These are phyloP conservation scores for Talaromyces proteolyticus DNA, from an alignment of 495 filamentous ascomycete species.

Conservation along the genomic window DNA sequence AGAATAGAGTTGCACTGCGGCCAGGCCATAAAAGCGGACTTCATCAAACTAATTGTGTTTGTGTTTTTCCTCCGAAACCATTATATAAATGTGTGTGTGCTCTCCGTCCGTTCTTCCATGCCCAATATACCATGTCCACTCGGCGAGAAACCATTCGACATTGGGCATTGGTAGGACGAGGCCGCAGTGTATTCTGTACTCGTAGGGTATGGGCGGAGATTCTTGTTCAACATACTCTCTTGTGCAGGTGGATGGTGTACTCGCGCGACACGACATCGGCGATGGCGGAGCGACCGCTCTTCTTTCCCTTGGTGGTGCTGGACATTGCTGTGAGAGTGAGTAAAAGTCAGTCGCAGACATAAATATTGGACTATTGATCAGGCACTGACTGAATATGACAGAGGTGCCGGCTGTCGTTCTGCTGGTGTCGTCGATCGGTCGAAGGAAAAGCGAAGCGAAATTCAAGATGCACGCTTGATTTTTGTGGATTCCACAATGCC, in stretches of 20 bases:
- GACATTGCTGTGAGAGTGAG: slow-evolving; percentile 57
- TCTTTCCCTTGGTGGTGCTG: slow-evolving; percentile 59
- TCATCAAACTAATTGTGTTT: slow-evolving; percentile 62
- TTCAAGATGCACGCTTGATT: slow-evolving; percentile 23
- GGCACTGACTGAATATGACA: slow-evolving; percentile 32
- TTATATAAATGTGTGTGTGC: neutral
- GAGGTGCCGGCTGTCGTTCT: slow-evolving; percentile 35
- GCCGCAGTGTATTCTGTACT: neutral
- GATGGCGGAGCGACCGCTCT: slow-evolving; percentile 78
- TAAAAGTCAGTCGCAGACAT: no score
- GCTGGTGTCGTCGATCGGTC: slow-evolving; percentile 29
- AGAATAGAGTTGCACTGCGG: slow-evolving; percentile 5
- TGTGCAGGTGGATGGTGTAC: slow-evolving; percentile 99
- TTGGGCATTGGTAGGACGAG: no score
- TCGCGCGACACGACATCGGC: slow-evolving; percentile 97
- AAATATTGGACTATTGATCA: no score
- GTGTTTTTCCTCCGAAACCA: slow-evolving; percentile 9
- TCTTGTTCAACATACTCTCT: slow-evolving; percentile 81
- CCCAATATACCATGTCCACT: neutral
- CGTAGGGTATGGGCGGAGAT: no score
- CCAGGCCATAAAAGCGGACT: slow-evolving; percentile 54
- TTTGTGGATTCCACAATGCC: slow-evolving; percentile 30
- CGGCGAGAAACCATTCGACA: no score
- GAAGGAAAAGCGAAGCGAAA: slow-evolving; percentile 23
- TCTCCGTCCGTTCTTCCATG: slow-evolving; percentile 5